A percentile compares a stretch with the other conserved stretches of the same genome.
phyloP scores from a whole-genome alignment of 148 eudicot genomes.

The Rhododendron henanense region DNA sequence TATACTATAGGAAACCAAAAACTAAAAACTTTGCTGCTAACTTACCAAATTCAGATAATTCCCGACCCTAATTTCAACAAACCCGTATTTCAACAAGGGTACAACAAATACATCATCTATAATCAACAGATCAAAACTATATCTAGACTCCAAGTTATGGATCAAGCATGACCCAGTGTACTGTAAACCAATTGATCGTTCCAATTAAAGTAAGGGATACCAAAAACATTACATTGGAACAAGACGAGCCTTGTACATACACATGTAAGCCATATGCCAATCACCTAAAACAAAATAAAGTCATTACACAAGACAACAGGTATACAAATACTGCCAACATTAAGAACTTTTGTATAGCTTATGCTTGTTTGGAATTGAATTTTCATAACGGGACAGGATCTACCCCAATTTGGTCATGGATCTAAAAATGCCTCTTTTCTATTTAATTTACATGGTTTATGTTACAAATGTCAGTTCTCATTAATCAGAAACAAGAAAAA shows the following conservation, averaged over 20 bases:
- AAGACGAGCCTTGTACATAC: constrained; percentile 69
- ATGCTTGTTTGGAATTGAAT: background rate
- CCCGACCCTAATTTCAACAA: background rate
- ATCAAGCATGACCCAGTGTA: background rate
- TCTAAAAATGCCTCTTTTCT: background rate
- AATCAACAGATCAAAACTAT: background rate
- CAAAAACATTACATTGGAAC: constrained; percentile 37
- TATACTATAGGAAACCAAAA: no score
- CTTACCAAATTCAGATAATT: no score
- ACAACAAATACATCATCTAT: background rate
- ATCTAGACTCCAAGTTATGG: background rate
- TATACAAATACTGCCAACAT: background rate
- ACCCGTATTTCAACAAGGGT: background rate
- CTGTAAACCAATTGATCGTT: background rate
- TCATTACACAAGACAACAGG: background rate
- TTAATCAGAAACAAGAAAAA: background rate
- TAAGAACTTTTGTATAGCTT: background rate
- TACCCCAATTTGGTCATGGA: no score
- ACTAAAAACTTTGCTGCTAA: no score
- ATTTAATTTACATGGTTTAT: background rate
- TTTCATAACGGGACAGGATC: no score
- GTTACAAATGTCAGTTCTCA: background rate
- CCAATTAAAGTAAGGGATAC: background rate
- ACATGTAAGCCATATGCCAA: constrained; percentile 97
- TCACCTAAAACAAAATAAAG: constrained; percentile 54